Base-by-base conservation (phyloP, 2,329 filamentous ascomycete genomes). In the Neofusicoccum sp. region DNA sequence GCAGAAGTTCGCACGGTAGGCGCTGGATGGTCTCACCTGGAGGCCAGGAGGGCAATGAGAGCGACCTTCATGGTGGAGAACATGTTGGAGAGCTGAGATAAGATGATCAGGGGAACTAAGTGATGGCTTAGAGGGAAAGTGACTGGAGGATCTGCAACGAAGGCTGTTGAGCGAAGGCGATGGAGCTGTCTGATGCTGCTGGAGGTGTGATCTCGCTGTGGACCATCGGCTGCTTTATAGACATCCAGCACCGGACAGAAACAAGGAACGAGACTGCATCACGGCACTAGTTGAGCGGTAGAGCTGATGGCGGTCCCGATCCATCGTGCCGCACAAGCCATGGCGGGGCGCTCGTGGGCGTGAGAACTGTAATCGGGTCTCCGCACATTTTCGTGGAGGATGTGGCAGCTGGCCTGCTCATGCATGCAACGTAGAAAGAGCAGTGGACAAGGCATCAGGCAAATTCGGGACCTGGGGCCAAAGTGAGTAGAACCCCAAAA, bases 71-170 rank as follows among this genome's bases (percentile, higher is more conserved):
- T 60, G 58, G 26, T 44, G 38, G 47, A 53, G 30, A 60, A 33
- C 58, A 60, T 60, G 53, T 6, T 60, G 24, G 30, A 56, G 31
- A 38, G 47, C 34, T 28, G 28, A 20, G 16, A 31, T 30, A 24
- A 40, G n/a, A 6, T 30, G 36, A 47, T 31, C 34, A 43, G 16
- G 47, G 63, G 64, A 20, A 33, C 60, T 59, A 65, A 67, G 48
- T 47, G 14, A 63, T 67, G 12, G 51, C 36, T 56, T 7, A 20
- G 36, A 28, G 48, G 48, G 34, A 9, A 40, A 6, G 64, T 65
- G 49, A 65, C 60, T 8, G 66, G 61, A 24, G 64, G 20, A 61
- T 63, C 14, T 64, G 64, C 1, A 63, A 62, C 7, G 63, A 33
- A 33, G 26, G 28, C 24, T 60, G 38, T 44, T 44, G 58, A 60